Base-by-base conservation (phyloP, 176 grass and related monocot genomes). In the Poa annua region DNA sequence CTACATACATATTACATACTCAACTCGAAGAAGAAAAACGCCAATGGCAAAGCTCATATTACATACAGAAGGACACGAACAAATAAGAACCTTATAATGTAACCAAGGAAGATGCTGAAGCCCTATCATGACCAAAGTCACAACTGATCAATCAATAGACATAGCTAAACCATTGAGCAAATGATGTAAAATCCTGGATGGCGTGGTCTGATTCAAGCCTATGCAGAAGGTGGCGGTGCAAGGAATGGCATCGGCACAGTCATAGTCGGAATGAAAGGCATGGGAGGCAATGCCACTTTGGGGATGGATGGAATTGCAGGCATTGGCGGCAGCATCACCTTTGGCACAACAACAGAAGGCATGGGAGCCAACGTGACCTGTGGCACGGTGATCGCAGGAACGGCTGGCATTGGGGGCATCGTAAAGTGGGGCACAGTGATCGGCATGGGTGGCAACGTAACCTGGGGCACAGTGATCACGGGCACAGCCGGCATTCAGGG, bases 241-340 rank as follows among this genome's bases (percentile, higher is more conserved):
- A 70, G 79, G 65, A 70, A 42, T 2, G 65, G n/a, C 49, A 71
- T 54, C 4, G 79, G 65, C 34, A 56, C 65, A n/a, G 24, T 56
- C 8, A 36, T 61, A 9, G 14, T 33, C 3, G 77, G 77, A 80
- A 80, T 21, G 1, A 60, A 50, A 49, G 77, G 44, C 45, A 67
- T 80, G 8, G 62, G 78, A 66, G 78, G 78, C 61, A 66, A 22
- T 5, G 29, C 13, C 29, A 67, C 45, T 47, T 67, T 67, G 11
- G 44, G 78, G 26, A 80, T 64, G 62, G 62, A 55, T 21, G 73
- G 64, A 47, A 42, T 53, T 52, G 65, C 33, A 22, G 79, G 49
- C 65, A 81, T 38, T 39, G 64, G 79, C 11, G 78, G 45, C 34
- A 81, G n/a, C 4, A 65, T 81, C 64, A 70, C 65, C 79, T 71